These are phyloP conservation scores for Xerocomellus amylosporus DNA, from an alignment of 768 basidiomycete species.

Conservation along the genomic window DNA sequence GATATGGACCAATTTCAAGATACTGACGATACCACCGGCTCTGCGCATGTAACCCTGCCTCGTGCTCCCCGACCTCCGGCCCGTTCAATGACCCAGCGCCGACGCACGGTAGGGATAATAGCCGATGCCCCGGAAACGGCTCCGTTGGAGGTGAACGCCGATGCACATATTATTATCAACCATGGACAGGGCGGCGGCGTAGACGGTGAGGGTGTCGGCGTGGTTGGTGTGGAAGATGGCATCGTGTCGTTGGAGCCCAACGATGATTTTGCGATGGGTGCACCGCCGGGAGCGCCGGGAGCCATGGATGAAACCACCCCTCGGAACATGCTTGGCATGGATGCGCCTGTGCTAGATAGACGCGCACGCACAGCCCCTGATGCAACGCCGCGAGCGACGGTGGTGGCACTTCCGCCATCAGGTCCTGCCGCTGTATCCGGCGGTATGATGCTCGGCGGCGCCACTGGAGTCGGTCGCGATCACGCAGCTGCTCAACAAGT, in stretches of 20 bases:
- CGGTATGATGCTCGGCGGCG: slow-evolving; percentile 16
- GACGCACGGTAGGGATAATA: slow-evolving; percentile 49
- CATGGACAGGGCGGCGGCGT: slow-evolving; percentile 40
- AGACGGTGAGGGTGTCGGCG: slow-evolving; percentile 41
- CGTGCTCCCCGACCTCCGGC: slow-evolving; percentile 26
- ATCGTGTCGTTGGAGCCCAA: slow-evolving; percentile 77
- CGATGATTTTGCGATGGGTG: slow-evolving; percentile 87
- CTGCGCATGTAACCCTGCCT: slow-evolving; percentile 32
- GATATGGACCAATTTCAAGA: slow-evolving; percentile 47
- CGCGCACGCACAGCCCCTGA: slow-evolving; percentile 47
- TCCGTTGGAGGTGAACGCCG: slow-evolving; percentile 40
- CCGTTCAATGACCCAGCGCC: slow-evolving; percentile 35
- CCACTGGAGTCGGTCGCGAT: slow-evolving; percentile 17
- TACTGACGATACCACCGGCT: slow-evolving; percentile 29
- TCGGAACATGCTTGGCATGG: slow-evolving; percentile 28
- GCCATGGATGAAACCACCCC: slow-evolving; percentile 48
- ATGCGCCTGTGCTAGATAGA: slow-evolving; percentile 28
- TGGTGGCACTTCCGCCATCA: slow-evolving; percentile 49
- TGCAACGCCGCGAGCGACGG: slow-evolving; percentile 62
- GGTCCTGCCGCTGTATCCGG: slow-evolving; percentile 14
- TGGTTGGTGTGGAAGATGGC: slow-evolving; percentile 64
- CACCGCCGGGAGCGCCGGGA: slow-evolving; percentile 88
- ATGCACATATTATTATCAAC: slow-evolving; percentile 54
- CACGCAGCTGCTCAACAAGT: slow-evolving; percentile 8
- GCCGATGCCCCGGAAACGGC: slow-evolving; percentile 37